Evolutionary conservation across 1,284 basidiomycete genomes (phyloP), one percentile per base, ranked within the genome.

Genomic region (Malassezia sp.): DNA sequence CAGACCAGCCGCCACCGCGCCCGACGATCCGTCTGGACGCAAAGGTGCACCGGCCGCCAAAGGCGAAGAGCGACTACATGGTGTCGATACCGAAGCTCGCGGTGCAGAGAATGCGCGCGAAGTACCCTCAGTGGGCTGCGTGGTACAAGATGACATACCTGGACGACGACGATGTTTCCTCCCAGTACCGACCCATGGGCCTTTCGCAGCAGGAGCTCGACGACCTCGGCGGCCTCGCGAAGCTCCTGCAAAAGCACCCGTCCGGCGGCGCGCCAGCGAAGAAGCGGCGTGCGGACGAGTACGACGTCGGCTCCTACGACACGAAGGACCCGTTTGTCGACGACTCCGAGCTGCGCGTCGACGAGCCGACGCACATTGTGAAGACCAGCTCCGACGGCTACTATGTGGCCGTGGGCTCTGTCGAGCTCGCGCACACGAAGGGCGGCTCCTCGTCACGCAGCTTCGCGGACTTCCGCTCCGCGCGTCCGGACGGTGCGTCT

Each of bases 321-420:
- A 76, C 82, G 15, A 75, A 78, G 1, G 91, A 97, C 72, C 84
- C 86, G 0, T 96, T 96, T 73, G 95, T 97, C 63, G 91, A 97
- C 75, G 91, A 97, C 72, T 87, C 87, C 0, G 90, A 97, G 68
- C 77, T 93, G 44, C 80, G 80, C 17, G 75, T 90, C 32, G 89
- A 95, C 72, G 82, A 90, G 64, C 82, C 88, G 1, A 87, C 84
- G 2, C 85, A 80, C 72, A 85, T 87, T 63, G 85, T 84, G n/a
- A 82, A 88, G 71, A 90, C 89, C 2, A 87, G 85, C 71, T 84
- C 90, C 60, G 82, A 86, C 60, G 90, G 90, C 1, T 95, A 90
- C 74, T 93, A 90, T 63, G 88, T 95, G 17, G 61, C 62, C 2
- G 32, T 50, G 20, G 71, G 71, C 6, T 38, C 46, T n/a, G 59